Base-by-base conservation (phyloP, 176 grass and related monocot species). In the Tuctoria greenei region DNA sequence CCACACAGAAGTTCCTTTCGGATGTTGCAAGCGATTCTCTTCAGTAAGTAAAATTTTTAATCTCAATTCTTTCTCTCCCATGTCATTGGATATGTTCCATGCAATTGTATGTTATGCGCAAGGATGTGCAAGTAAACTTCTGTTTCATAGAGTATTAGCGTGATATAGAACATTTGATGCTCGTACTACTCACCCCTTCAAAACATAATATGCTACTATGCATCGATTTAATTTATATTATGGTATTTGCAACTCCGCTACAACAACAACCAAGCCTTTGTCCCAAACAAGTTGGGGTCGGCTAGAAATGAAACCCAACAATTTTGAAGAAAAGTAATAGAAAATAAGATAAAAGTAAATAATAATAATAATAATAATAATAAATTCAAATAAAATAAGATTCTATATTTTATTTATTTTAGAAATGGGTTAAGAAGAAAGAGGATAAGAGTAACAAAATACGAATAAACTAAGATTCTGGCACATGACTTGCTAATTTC, bases 1-100 rank as follows among this genome's bases (percentile, higher is more conserved):
- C 89, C 51, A 87, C 95, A 57, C 95, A 99, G 73, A 99, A 99
- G 74, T 95, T 99, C 85, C 88, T 99, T 81, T 90, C 89, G 4
- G 95, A 99, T 8, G 46, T 99, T 75, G 89, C 95, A 64, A 95
- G 85, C 72, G 95, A 99, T 84, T 90, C 95, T 80, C 84, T 99
- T 52, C 91, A 99, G 95, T 99, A 90, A 57, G 95, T 83, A 65
- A 43, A n/a, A 74, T 71, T 50, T 66, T 37, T 17, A 49, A 20
- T 38, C 46, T 70, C 38, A 10, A n/a, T 18, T 79, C 20, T 36
- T 36, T 61, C 45, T 40, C 13, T 47, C 8, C 45, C 14, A 66
- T 20, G 17, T 65, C 49, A 45, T 36, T 85, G 39, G 16, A 69
- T 66, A 54, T 45, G 13, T 11, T 64, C 15, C 20, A 6, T 58